Conservation (phyloP, 306 rosid species). For the Alnus glutinosa region DNA sequence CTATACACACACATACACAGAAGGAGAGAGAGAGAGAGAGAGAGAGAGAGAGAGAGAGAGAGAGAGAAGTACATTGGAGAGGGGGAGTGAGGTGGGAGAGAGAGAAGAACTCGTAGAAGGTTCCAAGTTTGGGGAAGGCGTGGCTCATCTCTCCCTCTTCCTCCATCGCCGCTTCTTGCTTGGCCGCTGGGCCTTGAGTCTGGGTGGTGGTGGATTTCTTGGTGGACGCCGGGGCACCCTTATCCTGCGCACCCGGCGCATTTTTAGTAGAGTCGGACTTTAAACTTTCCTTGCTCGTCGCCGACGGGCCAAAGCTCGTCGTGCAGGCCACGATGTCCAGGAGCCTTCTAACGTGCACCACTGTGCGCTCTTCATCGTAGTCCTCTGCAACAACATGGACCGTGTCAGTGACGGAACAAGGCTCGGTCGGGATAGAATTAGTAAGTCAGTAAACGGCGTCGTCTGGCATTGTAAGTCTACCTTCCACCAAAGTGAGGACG, state of each 20-base stretch:
- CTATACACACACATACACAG: neutral
- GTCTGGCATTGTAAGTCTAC: conserved; percentile 21
- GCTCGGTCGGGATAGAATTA: neutral
- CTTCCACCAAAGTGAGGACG: conserved; percentile 70
- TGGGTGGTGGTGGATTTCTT: conserved; percentile 37
- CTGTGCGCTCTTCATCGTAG: conserved; percentile 68
- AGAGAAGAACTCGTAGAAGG: conserved; percentile 93
- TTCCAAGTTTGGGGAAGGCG: conserved; percentile 76
- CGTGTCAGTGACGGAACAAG: neutral
- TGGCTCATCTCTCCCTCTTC: conserved; percentile 76
- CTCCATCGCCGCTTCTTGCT: conserved; percentile 41
- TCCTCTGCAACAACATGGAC: conserved; percentile 52
- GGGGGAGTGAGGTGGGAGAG: conserved; percentile 88
- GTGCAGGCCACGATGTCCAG: conserved; percentile 91
- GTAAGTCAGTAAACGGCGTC: conserved; percentile 4
- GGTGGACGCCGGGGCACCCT: conserved; percentile 20
- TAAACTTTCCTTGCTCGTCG: conserved; percentile 37
- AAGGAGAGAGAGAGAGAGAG: neutral
- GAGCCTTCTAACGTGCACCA: conserved; percentile 75
- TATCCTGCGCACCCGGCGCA: conserved; percentile 42
- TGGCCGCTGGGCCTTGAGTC: conserved; percentile 10
- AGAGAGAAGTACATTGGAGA: conserved; percentile 59
- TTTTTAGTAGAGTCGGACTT: conserved; percentile 46
- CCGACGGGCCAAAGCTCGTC: conserved; percentile 68
- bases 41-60: conserved; percentile 59